Percentiles rank a stretch among this genome's conserved stretches.
These are phyloP conservation scores for Trichoderma asperellum DNA, from an alignment of 2,329 filamentous ascomycete species.

Conservation along the genomic window DNA sequence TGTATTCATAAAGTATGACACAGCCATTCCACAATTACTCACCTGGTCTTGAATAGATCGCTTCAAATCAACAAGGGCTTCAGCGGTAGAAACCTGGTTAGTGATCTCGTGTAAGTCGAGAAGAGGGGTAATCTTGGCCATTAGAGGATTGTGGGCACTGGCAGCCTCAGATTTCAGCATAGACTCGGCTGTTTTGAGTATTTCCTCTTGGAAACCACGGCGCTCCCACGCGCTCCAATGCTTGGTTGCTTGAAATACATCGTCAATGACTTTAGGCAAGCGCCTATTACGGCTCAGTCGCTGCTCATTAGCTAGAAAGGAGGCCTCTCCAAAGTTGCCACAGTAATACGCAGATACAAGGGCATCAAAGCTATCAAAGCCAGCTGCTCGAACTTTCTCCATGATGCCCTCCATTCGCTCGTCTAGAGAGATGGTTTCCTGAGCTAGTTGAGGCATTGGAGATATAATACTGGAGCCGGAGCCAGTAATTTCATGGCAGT, in stretches of 20 bases:
- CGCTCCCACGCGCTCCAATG: constrained; percentile 37
- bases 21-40: background rate
- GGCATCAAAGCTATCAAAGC: constrained; percentile 37
- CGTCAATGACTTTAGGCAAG: constrained; percentile 34
- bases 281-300: constrained; percentile 36
- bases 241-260: constrained; percentile 32
- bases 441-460: background rate
- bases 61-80: constrained; percentile 32
- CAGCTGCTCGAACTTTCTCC: constrained; percentile 33
- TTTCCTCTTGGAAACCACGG: constrained; percentile 36
- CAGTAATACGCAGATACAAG: constrained; percentile 38
- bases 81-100: constrained; percentile 19
- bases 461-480: background rate
- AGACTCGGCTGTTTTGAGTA: constrained; percentile 35
- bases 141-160: constrained; percentile 6
- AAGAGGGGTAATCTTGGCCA: constrained; percentile 31
- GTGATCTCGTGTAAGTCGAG: constrained; percentile 30
- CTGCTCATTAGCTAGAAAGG: constrained; percentile 36
- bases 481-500: background rate
- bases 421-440: constrained; percentile 26
- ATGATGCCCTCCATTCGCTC: constrained; percentile 35
- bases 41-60: constrained; percentile 35
- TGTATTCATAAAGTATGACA: background rate
- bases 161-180: constrained; percentile 33
- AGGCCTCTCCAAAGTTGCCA: constrained; percentile 31